Conservation (phyloP, 2,329 filamentous ascomycete species). For the Rhynchosporium agropyri region DNA sequence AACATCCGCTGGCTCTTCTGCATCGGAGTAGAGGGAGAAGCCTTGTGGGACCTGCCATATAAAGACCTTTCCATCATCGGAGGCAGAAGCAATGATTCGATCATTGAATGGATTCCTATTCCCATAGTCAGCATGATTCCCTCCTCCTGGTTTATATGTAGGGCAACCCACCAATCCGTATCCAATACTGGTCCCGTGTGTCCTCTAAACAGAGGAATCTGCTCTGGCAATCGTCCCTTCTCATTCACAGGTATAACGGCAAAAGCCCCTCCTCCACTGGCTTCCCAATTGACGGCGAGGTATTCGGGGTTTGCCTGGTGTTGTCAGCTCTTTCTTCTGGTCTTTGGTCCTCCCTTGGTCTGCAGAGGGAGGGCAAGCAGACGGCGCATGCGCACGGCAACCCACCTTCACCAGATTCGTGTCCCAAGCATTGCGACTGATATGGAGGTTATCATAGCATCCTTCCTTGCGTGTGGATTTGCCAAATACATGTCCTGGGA, state of each 20-base stretch:
- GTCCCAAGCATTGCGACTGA: conserved; percentile 99
- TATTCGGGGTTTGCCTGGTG: conserved; percentile 88
- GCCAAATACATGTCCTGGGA: conserved; percentile 93
- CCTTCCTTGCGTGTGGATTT: conserved; percentile 94
- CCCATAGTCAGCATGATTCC: conserved; percentile 31
- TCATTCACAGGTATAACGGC: conserved; percentile 92
- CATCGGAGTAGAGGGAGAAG: conserved; percentile 83
- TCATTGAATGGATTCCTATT: conserved; percentile 94
- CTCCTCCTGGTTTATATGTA: not conserved
- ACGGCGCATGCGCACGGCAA: conserved; percentile 6
- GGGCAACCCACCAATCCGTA: conserved; percentile 80
- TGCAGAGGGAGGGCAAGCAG: not conserved
- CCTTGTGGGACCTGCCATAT: conserved; percentile 91
- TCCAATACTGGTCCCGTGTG: conserved; percentile 96
- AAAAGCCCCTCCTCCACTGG: conserved; percentile 93
- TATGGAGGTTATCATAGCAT: conserved; percentile 97
- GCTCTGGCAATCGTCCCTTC: conserved; percentile 86
- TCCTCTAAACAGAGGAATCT: conserved; percentile 91
- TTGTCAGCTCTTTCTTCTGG: conserved; percentile 31
- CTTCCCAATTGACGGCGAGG: conserved; percentile 97
- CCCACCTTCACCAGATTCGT: conserved; percentile 94
- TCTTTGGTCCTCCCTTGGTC: not conserved
- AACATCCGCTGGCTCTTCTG: conserved; percentile 82
- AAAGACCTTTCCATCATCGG: conserved; percentile 96
- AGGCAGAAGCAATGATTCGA: conserved; percentile 85